Evolutionary conservation across 2,329 filamentous ascomycete species (phyloP).

Genomic region (Simplicillium aogashimaense): DNA sequence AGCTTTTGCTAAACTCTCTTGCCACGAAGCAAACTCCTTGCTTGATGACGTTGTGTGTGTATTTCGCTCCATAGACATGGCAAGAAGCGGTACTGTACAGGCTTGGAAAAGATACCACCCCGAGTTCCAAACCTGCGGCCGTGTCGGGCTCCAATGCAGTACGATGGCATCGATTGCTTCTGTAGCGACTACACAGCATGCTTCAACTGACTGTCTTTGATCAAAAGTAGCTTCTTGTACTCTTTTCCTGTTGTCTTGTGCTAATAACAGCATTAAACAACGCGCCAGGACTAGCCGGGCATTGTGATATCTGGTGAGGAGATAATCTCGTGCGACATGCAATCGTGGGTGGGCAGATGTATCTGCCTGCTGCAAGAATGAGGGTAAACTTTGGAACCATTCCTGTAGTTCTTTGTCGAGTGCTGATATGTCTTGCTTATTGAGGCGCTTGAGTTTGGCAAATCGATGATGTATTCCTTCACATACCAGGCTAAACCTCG

Average conservation of each 20-base stretch:
- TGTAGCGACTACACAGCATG: conserved; percentile 15
- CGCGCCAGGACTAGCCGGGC: conserved; percentile 15
- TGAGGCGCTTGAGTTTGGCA: conserved; percentile 15
- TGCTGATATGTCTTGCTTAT: conserved; percentile 13
- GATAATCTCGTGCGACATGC: conserved; percentile 16
- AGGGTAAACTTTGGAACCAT: conserved; percentile 15
- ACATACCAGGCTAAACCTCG: conserved; percentile 18
- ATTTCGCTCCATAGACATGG: conserved; percentile 16
- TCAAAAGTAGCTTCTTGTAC: conserved; percentile 10
- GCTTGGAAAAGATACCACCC: conserved; percentile 22
- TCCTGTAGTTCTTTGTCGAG: conserved; percentile 16
- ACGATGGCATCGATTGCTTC: conserved; percentile 20
- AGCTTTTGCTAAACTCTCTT: conserved; percentile 14
- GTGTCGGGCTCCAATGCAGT: conserved; percentile 20
- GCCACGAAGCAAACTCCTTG: conserved; percentile 10
- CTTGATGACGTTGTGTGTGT: conserved; percentile 4
- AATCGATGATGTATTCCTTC: conserved; percentile 19
- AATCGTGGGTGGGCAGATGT: conserved; percentile 13
- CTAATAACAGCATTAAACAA: conserved; percentile 12
- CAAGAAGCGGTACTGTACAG: conserved; percentile 18
- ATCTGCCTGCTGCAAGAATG: conserved; percentile 11
- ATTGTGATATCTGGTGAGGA: conserved; percentile 19
- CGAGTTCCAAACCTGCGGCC: conserved; percentile 20
- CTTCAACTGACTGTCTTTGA: conserved; percentile 12
- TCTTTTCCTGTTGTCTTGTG: conserved; percentile 11